Base-by-base conservation (phyloP, 2,329 filamentous ascomycete species). In the Aspergillus vadensis region DNA sequence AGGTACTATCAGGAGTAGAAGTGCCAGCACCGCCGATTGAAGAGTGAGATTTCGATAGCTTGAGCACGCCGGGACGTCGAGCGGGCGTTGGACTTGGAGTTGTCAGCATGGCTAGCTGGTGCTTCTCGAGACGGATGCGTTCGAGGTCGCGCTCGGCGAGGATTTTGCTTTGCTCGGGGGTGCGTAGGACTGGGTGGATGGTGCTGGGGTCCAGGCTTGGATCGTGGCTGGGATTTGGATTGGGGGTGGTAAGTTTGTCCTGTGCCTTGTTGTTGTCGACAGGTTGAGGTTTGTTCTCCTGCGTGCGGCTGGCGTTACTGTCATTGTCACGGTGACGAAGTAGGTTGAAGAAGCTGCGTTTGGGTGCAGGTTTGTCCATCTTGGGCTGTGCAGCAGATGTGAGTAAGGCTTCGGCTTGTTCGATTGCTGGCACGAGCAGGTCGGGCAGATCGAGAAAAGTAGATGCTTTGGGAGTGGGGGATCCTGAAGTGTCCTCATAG, bases 141-240 rank as follows among this genome's bases (percentile, higher is more conserved):
- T 50, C 47, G 25, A 49, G 21, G 10, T 60, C 61, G 15, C 57
- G 61, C 9, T 60, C 54, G 4, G 30, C 38, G 50, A 64, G 56
- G 23, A 58, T 48, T 36, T 55, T 38, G 12, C 23, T 50, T 47
- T 64, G 62, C 4, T 55, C 44, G 2, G 60, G 36, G 41, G 47
- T 62, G 38, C 62, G 62, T 8, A 62, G 55, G 6, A 57, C 54
- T 8, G 62, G 62, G 8, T 64, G 62, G 17, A 64, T 41, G 19
- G 53, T 36, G 36, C 57, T 62, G 17, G 62, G 62, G 36, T 57
- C 59, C 1, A 12, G 10, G 10, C 7, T 27, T 30, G 27, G 10
- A 10, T 30, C 27, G 9, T 30, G 10, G 27, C 10, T 30, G 27
- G 27, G 10, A 30, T 10, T 30, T 3, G 27, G 27, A 30, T 10